Evolutionary conservation across 805 yeast species (phyloP), one percentile per base, ranked within the genome.

Genomic region (Starmerella lactis-condensi): DNA sequence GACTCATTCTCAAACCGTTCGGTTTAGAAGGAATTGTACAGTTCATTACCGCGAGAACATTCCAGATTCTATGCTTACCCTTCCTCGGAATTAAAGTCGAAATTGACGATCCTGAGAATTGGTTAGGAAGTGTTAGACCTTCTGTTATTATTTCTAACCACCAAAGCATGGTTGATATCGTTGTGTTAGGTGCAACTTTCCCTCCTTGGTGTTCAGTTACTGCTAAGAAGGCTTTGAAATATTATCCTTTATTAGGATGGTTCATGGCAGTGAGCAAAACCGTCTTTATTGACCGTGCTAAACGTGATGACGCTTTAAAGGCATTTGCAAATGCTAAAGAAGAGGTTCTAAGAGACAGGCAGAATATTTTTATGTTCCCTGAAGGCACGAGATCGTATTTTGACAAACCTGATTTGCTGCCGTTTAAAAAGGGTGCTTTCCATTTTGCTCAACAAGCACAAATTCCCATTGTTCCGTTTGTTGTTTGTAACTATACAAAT

Each of bases 381-480:
- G 99, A 89, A 56, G 99, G 99, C 17, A 89, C 98, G 2, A 69
- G 99, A 54, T 81, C 95, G 1, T 76, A 74, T 41, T 57, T 75
- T 8, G 55, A 67, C 16, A 63, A 62, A 22, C 73, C 91, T 30
- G 69, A 63, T 3, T 56, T 89, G 51, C 62, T 81, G 30, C 92
- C 93, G 1, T 81, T 89, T 59, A 89, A 89, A 56, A 89, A 89
- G 52, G 99, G 99, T 33, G 95, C 96, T 0, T 89, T 89, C 71
- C 95, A 89, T 55, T 65, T 89, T 48, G 99, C 99, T 6, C 75
- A 77, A 40, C 93, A 82, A 55, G 92, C 92, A 5, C 70, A 69
- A 25, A 72, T 85, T 22, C 96, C 96, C 13, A 62, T 89, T 30
- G 69, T 89, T 16, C 98, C 99, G 6, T 61, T 76, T 30, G 91